Percentiles rank a stretch among this genome's conserved stretches.
Evolutionary conservation across 495 filamentous ascomycete species (phyloP).

Genomic region (Annulohypoxylon stygium): DNA sequence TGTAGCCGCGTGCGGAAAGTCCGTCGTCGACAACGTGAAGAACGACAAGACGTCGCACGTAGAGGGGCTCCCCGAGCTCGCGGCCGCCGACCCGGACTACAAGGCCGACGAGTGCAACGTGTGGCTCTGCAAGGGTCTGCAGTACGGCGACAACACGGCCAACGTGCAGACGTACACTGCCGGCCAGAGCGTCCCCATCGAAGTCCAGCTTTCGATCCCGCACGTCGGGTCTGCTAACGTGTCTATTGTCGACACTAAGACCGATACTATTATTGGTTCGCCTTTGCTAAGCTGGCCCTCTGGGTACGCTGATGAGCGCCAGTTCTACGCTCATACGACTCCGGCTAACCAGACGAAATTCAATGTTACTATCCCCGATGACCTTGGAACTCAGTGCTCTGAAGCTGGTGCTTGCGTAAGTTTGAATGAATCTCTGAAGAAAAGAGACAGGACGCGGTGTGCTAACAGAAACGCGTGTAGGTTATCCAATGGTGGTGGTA

Average conservation of each 20-base stretch:
- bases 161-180: slow-evolving; percentile 72
- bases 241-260: slow-evolving; percentile 73
- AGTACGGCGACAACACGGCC: slow-evolving; percentile 77
- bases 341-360: slow-evolving; percentile 73
- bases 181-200: slow-evolving; percentile 71
- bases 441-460: neutral
- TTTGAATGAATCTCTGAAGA: too few relatives aligned
- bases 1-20: slow-evolving; percentile 70
- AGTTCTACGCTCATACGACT: slow-evolving; percentile 67
- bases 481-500: slow-evolving; percentile 80
- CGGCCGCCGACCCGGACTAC: slow-evolving; percentile 68
- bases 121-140: slow-evolving; percentile 78
- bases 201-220: slow-evolving; percentile 65
- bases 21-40: slow-evolving; percentile 70
- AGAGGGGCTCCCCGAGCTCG: slow-evolving; percentile 73
- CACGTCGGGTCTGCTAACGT: slow-evolving; percentile 78
- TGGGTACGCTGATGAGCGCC: slow-evolving; percentile 57
- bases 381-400: slow-evolving; percentile 68
- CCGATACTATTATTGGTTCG: slow-evolving; percentile 67
- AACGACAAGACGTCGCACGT: slow-evolving; percentile 77
- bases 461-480: slow-evolving; percentile 48
- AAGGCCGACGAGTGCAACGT: slow-evolving; percentile 71
- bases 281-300: slow-evolving; percentile 69
- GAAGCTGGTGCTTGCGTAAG: slow-evolving; percentile 70
- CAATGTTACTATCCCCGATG: slow-evolving; percentile 71